Evolutionary conservation across 2,329 filamentous ascomycete genomes (phyloP), one percentile per base, ranked within the genome.

Genomic region (Verticillium nonalfalfae): DNA sequence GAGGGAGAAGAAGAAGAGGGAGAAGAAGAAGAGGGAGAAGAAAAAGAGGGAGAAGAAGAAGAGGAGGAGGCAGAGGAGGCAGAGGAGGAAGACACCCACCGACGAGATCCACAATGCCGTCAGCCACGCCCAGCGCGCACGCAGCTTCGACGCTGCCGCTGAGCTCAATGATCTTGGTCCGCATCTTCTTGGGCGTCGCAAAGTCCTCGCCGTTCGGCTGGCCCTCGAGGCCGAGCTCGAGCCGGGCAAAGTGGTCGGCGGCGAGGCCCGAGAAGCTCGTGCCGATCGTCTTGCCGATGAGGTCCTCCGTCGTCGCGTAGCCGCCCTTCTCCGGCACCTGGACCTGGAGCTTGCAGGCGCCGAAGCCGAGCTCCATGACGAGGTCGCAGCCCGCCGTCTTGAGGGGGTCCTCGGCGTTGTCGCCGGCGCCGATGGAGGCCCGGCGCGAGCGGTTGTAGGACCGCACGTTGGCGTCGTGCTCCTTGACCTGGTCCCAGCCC

Each of bases 71-170:
- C 9, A 31, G 14, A 4, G 54, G 6, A 58, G 52, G 18, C 50
- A 13, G 13, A 13, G 15, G 40, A 36, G 57, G 54, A 40, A 40
- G 15, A 56, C n/a, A 85, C 90, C 73, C 77, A 95, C 92, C 93
- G 72, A 99, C 95, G 62, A 99, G 87, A 78, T 99, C 95, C 56
- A 99, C 93, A 73, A 99, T 97, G 58, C 94, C 95, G 73, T 98
- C 94, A 54, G 95, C 95, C 34, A 98, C 93, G 59, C 95, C 95
- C 60, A 99, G 81, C 21, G 95, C 94, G 73, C 95, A 99, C 45
- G 95, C 94, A 59, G 95, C 94, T 79, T 99, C 95, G 38, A 99
- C 95, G 81, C 94, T 98, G 15, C 95, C 95, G 66, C 94, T 95
- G 63, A 98, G 85, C 76, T 95, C 96, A 71, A 97, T 91, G 70